Evolutionary conservation across 1,284 basidiomycete species (phyloP), one percentile per base, ranked within the genome.

Genomic region (Cryptococcus sp.): DNA sequence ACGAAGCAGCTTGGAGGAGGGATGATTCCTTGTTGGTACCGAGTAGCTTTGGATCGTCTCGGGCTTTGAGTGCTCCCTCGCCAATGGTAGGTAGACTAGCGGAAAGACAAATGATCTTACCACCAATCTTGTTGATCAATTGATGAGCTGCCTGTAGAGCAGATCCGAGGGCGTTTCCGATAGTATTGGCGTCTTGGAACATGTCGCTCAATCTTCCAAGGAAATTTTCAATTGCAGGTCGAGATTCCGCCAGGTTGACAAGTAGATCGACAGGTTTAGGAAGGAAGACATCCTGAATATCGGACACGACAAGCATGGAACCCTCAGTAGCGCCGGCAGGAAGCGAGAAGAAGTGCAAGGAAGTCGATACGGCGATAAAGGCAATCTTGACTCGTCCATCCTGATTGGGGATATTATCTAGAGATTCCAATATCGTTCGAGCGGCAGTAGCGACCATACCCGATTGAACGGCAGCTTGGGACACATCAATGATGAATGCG

Each of bases 401-500:
- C 58, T 91, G 88, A 75, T 99, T 94, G 34, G 96, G 96, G 60
- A 99, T 85, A 49, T 91, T 86, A 62, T 97, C 94, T 52, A 99
- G 80, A 62, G 87, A 91, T 77, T 98, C 94, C 48, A 97, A 82
- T 57, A 98, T 89, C 3, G 96, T 93, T 45, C 92, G 83, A 2
- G 92, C 96, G 18, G 94, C 94, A 47, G 93, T 97, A 16, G 94
- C 93, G 34, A 98, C 91, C 93, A 99, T 98, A 49, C 91, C 92
- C 44, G 87, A 88, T 75, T 91, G 88, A 44, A 98, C 83, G 34
- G 93, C 92, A 41, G 85, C 76, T 70, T 96, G 89, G 66, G 88
- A 91, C 61, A 98, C 92, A 69, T 99, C 96, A 75, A 99, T 89
- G 65, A 98, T 81, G 80, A 98, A 98, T 50, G 94, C 84, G 76